Conservation (phyloP, 331 rosid genomes). For the Acacia pycnantha region DNA sequence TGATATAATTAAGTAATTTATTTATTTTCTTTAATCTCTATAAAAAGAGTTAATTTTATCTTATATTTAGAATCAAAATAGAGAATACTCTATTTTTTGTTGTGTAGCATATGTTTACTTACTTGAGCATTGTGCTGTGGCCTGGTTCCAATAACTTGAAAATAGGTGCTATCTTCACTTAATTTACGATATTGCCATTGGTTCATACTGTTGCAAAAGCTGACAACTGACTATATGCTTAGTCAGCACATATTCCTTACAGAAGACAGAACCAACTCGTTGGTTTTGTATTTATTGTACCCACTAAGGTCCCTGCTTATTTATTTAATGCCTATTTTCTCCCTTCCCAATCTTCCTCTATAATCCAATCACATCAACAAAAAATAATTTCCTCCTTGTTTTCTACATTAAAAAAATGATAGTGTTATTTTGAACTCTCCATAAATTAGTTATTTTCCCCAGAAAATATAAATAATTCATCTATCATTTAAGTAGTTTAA, state of each 20-base stretch:
- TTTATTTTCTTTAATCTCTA: too few species aligned
- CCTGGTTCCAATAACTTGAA: neutral
- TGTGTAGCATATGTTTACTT: neutral
- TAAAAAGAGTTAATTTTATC: too few species aligned
- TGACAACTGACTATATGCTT: neutral
- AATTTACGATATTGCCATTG: neutral
- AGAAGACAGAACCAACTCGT: neutral
- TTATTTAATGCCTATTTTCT: conserved; percentile 23
- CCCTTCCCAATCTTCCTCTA: neutral
- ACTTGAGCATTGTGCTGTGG: neutral
- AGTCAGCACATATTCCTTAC: conserved; percentile 27
- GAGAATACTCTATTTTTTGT: too few species aligned
- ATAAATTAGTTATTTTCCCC: too few species aligned
- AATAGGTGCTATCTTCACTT: neutral
- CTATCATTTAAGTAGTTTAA: too few species aligned
- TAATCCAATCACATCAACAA: neutral
- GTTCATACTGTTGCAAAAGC: neutral
- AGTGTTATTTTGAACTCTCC: too few species aligned
- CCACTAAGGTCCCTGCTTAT: conserved; percentile 9
- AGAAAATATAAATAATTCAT: too few species aligned
- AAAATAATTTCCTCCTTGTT: neutral
- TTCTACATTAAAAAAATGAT: too few species aligned
- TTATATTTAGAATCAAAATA: too few species aligned
- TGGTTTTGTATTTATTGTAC: neutral
- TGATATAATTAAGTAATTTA: too few species aligned